phyloP scores from a whole-genome alignment of 768 basidiomycete genomes.

The Crassisporium funariophilum region DNA sequence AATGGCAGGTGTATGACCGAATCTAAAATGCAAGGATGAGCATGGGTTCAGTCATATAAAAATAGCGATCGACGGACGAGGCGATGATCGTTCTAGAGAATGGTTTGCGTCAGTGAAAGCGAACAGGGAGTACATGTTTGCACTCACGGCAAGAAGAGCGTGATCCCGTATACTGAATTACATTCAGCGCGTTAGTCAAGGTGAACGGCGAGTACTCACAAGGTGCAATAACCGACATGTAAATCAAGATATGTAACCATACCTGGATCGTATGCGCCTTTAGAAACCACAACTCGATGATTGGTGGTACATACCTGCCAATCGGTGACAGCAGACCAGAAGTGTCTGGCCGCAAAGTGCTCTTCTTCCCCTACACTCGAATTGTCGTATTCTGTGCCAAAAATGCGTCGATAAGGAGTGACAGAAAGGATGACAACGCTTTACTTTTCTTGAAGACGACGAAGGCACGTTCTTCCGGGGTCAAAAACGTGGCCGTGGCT shows the following conservation, averaged over 20 bases:
- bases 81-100: conserved; percentile 58
- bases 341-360: conserved; percentile 52
- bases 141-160: conserved; percentile 71
- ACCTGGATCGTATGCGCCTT: no score
- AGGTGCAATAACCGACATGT: conserved; percentile 60
- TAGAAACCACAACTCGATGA: no score
- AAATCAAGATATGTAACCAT: conserved; percentile 58
- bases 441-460: conserved; percentile 58
- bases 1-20: conserved; percentile 57
- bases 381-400: conserved; percentile 50
- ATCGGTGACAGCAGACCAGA: conserved; percentile 55
- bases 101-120: neutral
- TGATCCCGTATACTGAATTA: conserved; percentile 63
- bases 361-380: conserved; percentile 65
- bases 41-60: neutral
- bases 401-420: neutral
- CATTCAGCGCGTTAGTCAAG: neutral
- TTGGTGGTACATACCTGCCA: no score
- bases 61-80: no score
- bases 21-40: conserved; percentile 34
- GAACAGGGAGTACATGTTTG: neutral
- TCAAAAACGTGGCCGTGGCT: conserved; percentile 58
- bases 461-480: conserved; percentile 58
- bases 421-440: conserved; percentile 8
- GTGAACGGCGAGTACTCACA: conserved; percentile 40